Evolutionary conservation across 2,329 filamentous ascomycete species (phyloP).

Genomic region (Cercospora sp.): DNA sequence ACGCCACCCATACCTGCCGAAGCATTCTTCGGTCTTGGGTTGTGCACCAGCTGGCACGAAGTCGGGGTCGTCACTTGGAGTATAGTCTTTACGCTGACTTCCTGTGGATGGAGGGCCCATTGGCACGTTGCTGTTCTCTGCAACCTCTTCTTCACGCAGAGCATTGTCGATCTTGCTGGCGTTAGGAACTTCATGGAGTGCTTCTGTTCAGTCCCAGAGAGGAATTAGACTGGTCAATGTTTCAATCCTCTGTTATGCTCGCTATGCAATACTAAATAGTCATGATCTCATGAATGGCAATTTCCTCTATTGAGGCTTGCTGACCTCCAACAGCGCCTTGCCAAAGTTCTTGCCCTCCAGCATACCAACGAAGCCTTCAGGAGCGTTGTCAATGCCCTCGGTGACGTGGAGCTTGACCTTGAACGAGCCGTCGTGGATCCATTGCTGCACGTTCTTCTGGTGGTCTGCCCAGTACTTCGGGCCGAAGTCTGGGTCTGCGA

Average conservation of each 20-base stretch:
- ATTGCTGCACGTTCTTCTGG: slow-evolving; percentile 71
- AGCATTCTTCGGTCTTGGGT: too few species aligned
- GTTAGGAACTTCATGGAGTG: too few species aligned
- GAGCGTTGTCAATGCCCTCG: slow-evolving; percentile 73
- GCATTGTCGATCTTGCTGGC: too few species aligned
- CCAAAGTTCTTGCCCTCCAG: slow-evolving; percentile 79
- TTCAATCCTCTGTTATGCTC: background rate
- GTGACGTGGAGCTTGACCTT: slow-evolving; percentile 69
- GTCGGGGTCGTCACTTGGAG: too few species aligned
- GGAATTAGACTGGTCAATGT: too few species aligned
- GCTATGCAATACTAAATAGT: background rate
- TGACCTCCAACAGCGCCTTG: slow-evolving; percentile 75
- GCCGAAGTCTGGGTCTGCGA: slow-evolving; percentile 62
- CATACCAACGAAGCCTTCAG: slow-evolving; percentile 72
- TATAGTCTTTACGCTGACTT: too few species aligned
- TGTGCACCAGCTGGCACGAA: too few species aligned
- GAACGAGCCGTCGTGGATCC: slow-evolving; percentile 74
- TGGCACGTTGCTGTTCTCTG: too few species aligned
- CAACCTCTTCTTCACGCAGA: too few species aligned
- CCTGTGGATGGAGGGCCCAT: too few species aligned
- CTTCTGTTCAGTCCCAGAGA: background rate
- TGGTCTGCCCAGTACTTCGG: slow-evolving; percentile 68
- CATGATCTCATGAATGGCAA: background rate
- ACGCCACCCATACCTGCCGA: too few species aligned
- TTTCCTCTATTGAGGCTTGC: slow-evolving; percentile 12